A percentile compares a stretch with the other conserved stretches of the same genome.
These are phyloP conservation scores for Ramularia collo-cygni DNA, from an alignment of 2,329 filamentous ascomycete species.

Conservation along the genomic window DNA sequence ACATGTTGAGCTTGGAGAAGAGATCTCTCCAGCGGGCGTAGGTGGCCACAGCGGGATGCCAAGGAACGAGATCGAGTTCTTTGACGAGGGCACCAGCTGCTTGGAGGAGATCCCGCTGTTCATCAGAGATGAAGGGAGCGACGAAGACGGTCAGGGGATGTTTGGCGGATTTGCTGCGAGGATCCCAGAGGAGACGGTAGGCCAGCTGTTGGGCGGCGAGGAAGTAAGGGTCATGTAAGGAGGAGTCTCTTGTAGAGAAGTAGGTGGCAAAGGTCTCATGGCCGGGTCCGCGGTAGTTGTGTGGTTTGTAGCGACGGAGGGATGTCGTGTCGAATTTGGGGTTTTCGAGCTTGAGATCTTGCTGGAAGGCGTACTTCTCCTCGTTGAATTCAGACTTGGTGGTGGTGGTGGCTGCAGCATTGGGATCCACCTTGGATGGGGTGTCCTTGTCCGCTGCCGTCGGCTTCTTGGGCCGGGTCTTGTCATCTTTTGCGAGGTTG, in stretches of 20 bases:
- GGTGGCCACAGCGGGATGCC: slow-evolving; percentile 11
- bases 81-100: slow-evolving; percentile 18
- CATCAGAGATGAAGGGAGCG: slow-evolving; percentile 15
- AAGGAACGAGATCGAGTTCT: slow-evolving; percentile 16
- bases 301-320: slow-evolving; percentile 12
- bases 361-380: slow-evolving; percentile 12
- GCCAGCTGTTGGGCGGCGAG: slow-evolving; percentile 16
- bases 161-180: slow-evolving; percentile 14
- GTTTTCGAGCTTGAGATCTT: slow-evolving; percentile 10
- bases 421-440: not conserved
- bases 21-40: slow-evolving; percentile 16
- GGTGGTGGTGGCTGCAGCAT: slow-evolving; percentile 3
- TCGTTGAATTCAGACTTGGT: slow-evolving; percentile 12
- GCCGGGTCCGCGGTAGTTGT: slow-evolving; percentile 18
- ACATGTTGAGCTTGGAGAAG: slow-evolving; percentile 92
- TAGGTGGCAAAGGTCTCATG: slow-evolving; percentile 16
- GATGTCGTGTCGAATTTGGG: slow-evolving; percentile 8
- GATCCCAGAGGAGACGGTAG: slow-evolving; percentile 19
- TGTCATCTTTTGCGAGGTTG: not conserved
- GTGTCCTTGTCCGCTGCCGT: not conserved
- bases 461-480: not conserved
- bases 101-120: slow-evolving; percentile 14
- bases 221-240: slow-evolving; percentile 19
- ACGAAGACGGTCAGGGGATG: slow-evolving; percentile 20
- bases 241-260: slow-evolving; percentile 15